phyloP scores from a whole-genome alignment of 306 rosid genomes.

The Echinosophora koreensis region DNA sequence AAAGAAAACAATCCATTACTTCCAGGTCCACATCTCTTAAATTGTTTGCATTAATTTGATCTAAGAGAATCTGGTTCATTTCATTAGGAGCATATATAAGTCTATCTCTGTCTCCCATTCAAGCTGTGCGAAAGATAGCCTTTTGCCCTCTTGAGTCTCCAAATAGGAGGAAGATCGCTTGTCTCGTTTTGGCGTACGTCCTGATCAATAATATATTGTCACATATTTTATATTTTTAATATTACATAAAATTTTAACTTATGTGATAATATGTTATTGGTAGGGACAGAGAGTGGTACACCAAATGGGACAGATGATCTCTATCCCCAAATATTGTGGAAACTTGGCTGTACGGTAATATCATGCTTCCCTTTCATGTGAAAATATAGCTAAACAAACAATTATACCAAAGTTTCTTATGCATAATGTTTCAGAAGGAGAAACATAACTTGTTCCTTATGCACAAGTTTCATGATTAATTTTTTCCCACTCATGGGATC shows the following conservation, averaged over 20 bases:
- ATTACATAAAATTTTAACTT: too few species aligned
- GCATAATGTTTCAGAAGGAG: neutral
- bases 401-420: neutral
- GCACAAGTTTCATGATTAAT: neutral
- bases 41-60: neutral
- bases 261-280: too few species aligned
- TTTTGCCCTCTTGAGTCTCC: neutral
- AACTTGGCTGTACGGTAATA: neutral
- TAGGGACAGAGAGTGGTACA: too few species aligned
- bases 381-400: neutral
- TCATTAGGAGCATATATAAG: too few species aligned
- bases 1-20: neutral
- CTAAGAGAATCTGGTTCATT: too few species aligned
- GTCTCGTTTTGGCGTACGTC: too few species aligned
- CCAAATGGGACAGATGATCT: too few species aligned
- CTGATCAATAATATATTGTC: too few species aligned
- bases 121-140: neutral
- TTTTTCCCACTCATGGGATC: neutral
- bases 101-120: too few species aligned
- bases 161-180: too few species aligned
- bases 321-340: too few species aligned
- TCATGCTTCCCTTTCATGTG: neutral
- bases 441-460: neutral
- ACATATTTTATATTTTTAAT: too few species aligned
- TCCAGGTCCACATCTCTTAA: conserved; percentile 33